These are phyloP conservation scores for Isochrysis galbana DNA, from an alignment of 78 protist genomes.

Conservation along the genomic window DNA sequence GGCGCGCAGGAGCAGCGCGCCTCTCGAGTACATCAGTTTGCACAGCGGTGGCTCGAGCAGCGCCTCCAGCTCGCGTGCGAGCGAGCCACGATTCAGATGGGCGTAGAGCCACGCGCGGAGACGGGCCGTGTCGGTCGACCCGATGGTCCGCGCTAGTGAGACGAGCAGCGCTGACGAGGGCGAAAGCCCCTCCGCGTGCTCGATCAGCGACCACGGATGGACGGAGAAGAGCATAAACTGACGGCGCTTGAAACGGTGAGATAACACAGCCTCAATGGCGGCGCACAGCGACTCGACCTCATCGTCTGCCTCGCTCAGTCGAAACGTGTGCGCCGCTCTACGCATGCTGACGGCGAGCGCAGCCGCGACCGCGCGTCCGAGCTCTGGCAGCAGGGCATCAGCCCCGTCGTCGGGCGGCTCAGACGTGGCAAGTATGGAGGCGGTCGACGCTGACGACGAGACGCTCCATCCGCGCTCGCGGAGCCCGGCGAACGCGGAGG, in stretches of 20 bases:
- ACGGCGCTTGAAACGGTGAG: not conserved
- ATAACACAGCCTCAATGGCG: not conserved
- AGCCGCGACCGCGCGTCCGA: too few species aligned
- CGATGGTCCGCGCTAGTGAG: not conserved
- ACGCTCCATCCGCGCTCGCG: too few species aligned
- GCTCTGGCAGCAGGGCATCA: too few species aligned
- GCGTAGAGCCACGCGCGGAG: conserved; percentile 17
- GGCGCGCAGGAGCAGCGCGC: not conserved
- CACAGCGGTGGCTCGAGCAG: not conserved
- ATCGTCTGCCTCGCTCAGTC: not conserved
- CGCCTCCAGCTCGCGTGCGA: not conserved
- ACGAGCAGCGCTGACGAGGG: not conserved
- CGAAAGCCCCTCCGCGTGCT: not conserved
- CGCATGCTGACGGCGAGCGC: too few species aligned
- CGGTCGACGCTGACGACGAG: too few species aligned
- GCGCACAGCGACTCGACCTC: not conserved
- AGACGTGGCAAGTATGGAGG: too few species aligned
- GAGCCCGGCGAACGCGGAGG: too few species aligned
- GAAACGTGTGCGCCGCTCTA: too few species aligned
- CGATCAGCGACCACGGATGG: not conserved
- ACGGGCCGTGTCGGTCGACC: not conserved
- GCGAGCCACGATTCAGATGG: not conserved
- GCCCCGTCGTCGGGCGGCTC: too few species aligned
- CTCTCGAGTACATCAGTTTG: not conserved
- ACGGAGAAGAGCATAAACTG: not conserved